Conservation (phyloP, 2,329 filamentous ascomycete genomes). For the Cladosporium sp. region DNA sequence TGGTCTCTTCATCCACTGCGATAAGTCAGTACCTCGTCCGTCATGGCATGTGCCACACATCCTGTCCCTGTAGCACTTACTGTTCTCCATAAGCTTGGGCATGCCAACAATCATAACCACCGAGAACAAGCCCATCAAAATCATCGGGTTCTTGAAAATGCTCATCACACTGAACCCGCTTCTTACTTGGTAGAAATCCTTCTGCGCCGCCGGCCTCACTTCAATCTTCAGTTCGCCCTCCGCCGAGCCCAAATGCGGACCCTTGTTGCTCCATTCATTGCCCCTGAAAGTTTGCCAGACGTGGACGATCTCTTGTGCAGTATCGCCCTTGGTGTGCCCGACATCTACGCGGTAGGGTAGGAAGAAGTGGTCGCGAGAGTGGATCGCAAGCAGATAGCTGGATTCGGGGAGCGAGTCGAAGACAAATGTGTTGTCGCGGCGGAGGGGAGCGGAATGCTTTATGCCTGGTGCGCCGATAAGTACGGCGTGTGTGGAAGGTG, state of each 20-base stretch:
- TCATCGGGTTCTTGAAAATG: constrained; percentile 94
- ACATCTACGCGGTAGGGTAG: constrained; percentile 78
- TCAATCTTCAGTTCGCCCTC: constrained; percentile 52
- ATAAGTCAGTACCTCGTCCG: constrained; percentile 15
- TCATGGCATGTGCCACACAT: background rate
- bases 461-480: constrained; percentile 45
- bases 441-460: constrained; percentile 58
- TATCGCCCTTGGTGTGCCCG: constrained; percentile 33
- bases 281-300: constrained; percentile 85
- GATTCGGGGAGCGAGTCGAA: constrained; percentile 69
- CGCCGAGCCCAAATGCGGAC: constrained; percentile 53
- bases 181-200: constrained; percentile 74
- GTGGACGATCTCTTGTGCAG: constrained; percentile 46
- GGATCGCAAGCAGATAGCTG: constrained; percentile 78
- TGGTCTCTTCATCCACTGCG: constrained; percentile 93
- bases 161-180: constrained; percentile 63
- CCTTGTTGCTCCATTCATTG: constrained; percentile 86
- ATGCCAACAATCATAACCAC: constrained; percentile 84
- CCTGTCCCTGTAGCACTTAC: constrained; percentile 52
- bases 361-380: constrained; percentile 71
- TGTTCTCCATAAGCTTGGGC: constrained; percentile 94
- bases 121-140: constrained; percentile 80
- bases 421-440: constrained; percentile 64
- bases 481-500: constrained; percentile 59
- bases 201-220: constrained; percentile 57